Percentiles rank a stretch among this genome's conserved stretches.
These are phyloP conservation scores for Aristolochia californica DNA, from an alignment of 164 flowering plant species.

Conservation along the genomic window DNA sequence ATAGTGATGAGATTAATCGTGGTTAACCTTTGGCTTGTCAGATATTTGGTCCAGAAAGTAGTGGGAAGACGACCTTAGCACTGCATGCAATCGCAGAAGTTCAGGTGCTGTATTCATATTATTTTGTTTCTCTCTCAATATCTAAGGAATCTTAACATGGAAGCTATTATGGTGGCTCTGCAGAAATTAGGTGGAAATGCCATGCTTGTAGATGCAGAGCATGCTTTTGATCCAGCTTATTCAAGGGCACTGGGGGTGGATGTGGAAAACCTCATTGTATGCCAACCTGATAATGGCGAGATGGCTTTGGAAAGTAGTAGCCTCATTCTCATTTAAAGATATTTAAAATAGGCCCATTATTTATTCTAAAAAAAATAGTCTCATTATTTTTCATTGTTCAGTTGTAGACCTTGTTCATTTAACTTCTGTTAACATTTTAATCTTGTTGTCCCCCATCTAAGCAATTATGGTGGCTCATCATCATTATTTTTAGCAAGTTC, in stretches of 20 bases:
- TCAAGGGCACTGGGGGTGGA: conserved; percentile 93
- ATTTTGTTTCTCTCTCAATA: not conserved
- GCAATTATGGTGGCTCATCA: too few relatives aligned
- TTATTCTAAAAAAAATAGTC: too few relatives aligned
- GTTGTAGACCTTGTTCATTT: too few relatives aligned
- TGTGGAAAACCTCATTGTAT: conserved; percentile 88
- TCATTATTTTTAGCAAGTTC: too few relatives aligned
- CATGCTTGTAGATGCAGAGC: conserved; percentile 99
- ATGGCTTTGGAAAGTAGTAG: conserved; percentile 92
- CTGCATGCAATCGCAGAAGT: conserved; percentile 99
- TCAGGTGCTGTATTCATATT: conserved; percentile 43
- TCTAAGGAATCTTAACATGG: not conserved
- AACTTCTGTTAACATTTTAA: too few relatives aligned
- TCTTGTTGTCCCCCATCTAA: too few relatives aligned
- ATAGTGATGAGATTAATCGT: not conserved
- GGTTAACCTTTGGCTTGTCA: conserved; percentile 18
- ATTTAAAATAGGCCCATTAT: too few relatives aligned
- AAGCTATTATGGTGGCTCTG: conserved; percentile 8
- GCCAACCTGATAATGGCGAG: conserved; percentile 98
- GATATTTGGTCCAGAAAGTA: conserved; percentile 98
- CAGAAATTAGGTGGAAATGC: conserved; percentile 96
- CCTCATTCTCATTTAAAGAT: too few relatives aligned
- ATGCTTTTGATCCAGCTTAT: conserved; percentile 98
- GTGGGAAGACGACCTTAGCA: conserved; percentile 96
- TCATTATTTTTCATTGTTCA: not conserved